phyloP scores from a whole-genome alignment of 306 rosid genomes.

The Arachis hypogaea region DNA sequence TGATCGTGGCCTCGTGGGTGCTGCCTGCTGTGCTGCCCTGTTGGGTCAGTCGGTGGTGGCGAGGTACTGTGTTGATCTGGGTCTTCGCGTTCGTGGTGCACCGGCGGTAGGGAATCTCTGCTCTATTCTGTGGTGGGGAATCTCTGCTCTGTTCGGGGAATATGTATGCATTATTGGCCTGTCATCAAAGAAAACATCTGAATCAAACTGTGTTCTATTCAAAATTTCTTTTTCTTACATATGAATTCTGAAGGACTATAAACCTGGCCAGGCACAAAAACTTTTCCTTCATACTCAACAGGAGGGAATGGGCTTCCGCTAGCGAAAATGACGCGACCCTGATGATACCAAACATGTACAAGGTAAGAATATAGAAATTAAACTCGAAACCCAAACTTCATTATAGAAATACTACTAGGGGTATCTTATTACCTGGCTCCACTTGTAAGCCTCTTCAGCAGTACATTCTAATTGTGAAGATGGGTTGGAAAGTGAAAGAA shows the following conservation, averaged over 20 bases:
- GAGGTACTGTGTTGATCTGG: too few relatives aligned
- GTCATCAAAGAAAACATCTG: conserved; percentile 27
- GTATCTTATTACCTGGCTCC: conserved; percentile 48
- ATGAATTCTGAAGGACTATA: conserved; percentile 22
- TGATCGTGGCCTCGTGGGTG: too few relatives aligned
- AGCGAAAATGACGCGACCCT: conserved; percentile 87
- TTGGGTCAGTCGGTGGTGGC: too few relatives aligned
- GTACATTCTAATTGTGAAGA: conserved; percentile 60
- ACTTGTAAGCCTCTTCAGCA: conserved; percentile 53
- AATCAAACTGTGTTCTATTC: conserved; percentile 35
- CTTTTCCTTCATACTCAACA: conserved; percentile 68
- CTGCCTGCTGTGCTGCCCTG: too few relatives aligned
- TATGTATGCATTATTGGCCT: conserved; percentile 97
- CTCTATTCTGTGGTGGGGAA: too few relatives aligned
- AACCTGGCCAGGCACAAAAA: conserved; percentile 89
- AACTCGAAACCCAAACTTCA: not conserved
- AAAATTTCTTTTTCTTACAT: not conserved
- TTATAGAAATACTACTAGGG: not conserved
- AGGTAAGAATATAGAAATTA: not conserved
- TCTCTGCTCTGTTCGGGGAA: conserved; percentile 53
- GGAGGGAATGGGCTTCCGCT: conserved; percentile 93
- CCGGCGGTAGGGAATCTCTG: too few relatives aligned
- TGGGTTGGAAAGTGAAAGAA: conserved; percentile 56
- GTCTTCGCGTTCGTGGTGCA: too few relatives aligned
- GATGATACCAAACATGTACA: not conserved